Percentiles rank a stretch among this genome's conserved stretches.
These are phyloP conservation scores for Salisapilia sapeloensis DNA, from an alignment of 352 stramenopile species.

Conservation along the genomic window DNA sequence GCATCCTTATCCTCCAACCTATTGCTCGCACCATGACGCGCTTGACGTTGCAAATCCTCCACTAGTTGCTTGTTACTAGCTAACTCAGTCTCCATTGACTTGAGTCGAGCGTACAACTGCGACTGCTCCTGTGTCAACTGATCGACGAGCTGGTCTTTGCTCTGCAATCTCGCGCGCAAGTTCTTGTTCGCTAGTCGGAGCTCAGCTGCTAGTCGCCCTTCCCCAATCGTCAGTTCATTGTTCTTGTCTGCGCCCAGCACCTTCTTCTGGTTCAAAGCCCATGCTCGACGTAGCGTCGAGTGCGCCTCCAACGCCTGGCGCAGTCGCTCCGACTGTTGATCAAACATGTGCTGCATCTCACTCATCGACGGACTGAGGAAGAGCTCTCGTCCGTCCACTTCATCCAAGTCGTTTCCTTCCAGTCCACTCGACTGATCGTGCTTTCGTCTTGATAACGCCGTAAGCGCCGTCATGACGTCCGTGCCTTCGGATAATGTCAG, in stretches of 20 bases:
- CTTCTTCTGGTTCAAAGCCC: slow-evolving; percentile 59
- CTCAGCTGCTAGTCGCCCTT: slow-evolving; percentile 64
- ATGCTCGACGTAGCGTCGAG: slow-evolving; percentile 52
- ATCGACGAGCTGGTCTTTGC: slow-evolving; percentile 73
- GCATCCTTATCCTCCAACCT: too few species aligned
- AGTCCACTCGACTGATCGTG: slow-evolving; percentile 24
- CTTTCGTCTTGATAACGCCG: slow-evolving; percentile 19
- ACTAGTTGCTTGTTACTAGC: too few species aligned
- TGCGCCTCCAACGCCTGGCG: slow-evolving; percentile 56
- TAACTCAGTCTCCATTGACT: slow-evolving; percentile 43
- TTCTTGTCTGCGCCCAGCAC: slow-evolving; percentile 32
- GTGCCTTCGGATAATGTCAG: slow-evolving; percentile 60
- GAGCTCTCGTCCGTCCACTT: slow-evolving; percentile 42
- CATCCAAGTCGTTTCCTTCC: slow-evolving; percentile 27
- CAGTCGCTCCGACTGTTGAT: slow-evolving; percentile 60
- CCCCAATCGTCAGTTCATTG: slow-evolving; percentile 52
- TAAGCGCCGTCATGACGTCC: slow-evolving; percentile 58
- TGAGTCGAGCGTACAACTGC: slow-evolving; percentile 27
- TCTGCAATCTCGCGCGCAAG: slow-evolving; percentile 48
- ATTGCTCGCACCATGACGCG: too few species aligned
- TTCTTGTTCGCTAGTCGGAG: slow-evolving; percentile 79
- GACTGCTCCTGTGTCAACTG: slow-evolving; percentile 64
- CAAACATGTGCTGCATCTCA: slow-evolving; percentile 82
- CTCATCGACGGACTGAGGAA: slow-evolving; percentile 71
- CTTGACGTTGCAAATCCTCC: too few species aligned